Percentiles rank a stretch among this genome's conserved stretches.
These are phyloP conservation scores for Umbelopsis sp. DNA, from an alignment of 192 early-diverging fungal genomes.

Conservation along the genomic window DNA sequence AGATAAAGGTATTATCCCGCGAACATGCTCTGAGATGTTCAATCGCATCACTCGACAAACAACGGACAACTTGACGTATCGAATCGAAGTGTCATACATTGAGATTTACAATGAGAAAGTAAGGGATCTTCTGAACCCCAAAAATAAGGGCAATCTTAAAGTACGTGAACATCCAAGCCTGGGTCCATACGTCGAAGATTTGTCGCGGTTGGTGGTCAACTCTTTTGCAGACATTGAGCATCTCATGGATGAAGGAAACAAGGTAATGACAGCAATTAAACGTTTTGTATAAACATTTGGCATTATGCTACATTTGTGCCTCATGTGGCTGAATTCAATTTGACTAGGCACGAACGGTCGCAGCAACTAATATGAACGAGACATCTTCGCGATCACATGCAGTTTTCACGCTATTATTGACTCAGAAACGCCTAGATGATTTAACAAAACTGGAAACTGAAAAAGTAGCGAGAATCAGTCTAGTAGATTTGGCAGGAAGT, in stretches of 20 bases:
- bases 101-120: conserved; percentile 93
- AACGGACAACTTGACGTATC: conserved; percentile 52
- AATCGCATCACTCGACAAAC: conserved; percentile 52
- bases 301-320: not conserved
- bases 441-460: conserved; percentile 64
- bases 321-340: not conserved
- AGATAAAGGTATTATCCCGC: conserved; percentile 86
- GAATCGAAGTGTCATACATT: conserved; percentile 86
- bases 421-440: conserved; percentile 59
- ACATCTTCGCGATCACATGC: conserved; percentile 88
- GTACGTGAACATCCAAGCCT: conserved; percentile 81
- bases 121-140: conserved; percentile 78
- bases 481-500: conserved; percentile 94
- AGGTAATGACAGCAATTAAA: conserved; percentile 45
- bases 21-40: conserved; percentile 83
- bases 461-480: conserved; percentile 75
- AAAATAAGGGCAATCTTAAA: conserved; percentile 72
- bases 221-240: conserved; percentile 67
- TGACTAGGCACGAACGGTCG: conserved; percentile 80
- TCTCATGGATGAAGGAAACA: conserved; percentile 83
- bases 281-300: not conserved
- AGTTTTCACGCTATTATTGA: conserved; percentile 78
- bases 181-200: conserved; percentile 91
- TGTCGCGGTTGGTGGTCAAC: conserved; percentile 83
- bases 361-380: conserved; percentile 95